phyloP scores from a whole-genome alignment of 2,329 filamentous ascomycete genomes.

The Didymella pinodella region DNA sequence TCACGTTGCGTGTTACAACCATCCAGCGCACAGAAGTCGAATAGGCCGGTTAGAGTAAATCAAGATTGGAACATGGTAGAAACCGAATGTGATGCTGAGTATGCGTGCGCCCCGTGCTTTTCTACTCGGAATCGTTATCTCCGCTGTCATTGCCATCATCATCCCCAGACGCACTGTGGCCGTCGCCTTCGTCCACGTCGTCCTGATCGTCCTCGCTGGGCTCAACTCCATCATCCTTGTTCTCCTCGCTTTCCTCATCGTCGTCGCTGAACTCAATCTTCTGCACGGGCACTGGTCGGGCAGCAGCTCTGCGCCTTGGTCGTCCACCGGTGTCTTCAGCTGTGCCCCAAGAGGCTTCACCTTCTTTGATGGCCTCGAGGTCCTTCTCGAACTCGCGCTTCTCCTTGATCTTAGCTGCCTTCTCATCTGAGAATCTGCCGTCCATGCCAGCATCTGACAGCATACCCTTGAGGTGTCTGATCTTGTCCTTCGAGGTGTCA shows the following conservation, averaged over 20 bases:
- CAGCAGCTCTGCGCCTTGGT: slow-evolving; percentile 39
- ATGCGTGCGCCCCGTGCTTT: not conserved
- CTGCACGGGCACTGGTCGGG: slow-evolving; percentile 27
- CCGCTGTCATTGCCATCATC: slow-evolving; percentile 27
- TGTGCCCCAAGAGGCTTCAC: slow-evolving; percentile 78
- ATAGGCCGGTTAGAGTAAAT: not conserved
- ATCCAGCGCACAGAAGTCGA: not conserved
- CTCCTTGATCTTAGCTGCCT: slow-evolving; percentile 87
- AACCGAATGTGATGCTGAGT: not conserved
- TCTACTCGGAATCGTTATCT: slow-evolving; percentile 36
- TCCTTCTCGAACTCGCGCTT: slow-evolving; percentile 83
- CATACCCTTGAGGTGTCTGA: slow-evolving; percentile 80
- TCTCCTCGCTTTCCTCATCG: slow-evolving; percentile 34
- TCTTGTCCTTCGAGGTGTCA: slow-evolving; percentile 78
- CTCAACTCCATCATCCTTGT: slow-evolving; percentile 26
- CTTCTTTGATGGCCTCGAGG: slow-evolving; percentile 83
- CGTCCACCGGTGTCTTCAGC: slow-evolving; percentile 39
- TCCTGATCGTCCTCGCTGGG: slow-evolving; percentile 26
- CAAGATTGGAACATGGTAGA: not conserved
- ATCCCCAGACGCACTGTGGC: slow-evolving; percentile 27
- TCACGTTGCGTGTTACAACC: no score
- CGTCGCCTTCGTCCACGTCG: slow-evolving; percentile 31
- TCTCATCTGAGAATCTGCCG: slow-evolving; percentile 84
- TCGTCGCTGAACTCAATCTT: slow-evolving; percentile 37
- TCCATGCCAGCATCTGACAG: slow-evolving; percentile 85